These are phyloP conservation scores for Cladosporium cucumerinum DNA, from an alignment of 2,329 filamentous ascomycete genomes.

Conservation along the genomic window DNA sequence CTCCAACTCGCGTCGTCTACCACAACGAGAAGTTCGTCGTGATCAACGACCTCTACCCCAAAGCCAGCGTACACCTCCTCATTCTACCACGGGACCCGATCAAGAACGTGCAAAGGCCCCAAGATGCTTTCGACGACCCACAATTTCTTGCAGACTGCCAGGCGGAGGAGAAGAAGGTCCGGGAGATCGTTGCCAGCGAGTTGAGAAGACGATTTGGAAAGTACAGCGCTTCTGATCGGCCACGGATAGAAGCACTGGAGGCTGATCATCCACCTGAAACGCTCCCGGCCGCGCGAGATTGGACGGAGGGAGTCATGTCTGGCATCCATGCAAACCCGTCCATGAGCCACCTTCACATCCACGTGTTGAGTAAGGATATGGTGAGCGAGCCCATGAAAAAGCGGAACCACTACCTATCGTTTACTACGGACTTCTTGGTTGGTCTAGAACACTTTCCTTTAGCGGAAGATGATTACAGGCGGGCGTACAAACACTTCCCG, in stretches of 20 bases:
- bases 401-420: constrained; percentile 88
- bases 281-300: constrained; percentile 73
- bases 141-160: constrained; percentile 65
- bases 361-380: constrained; percentile 80
- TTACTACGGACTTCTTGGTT: constrained; percentile 81
- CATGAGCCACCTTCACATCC: constrained; percentile 90
- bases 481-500: constrained; percentile 57
- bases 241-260: constrained; percentile 63
- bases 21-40: constrained; percentile 67
- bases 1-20: constrained; percentile 60
- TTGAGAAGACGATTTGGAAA: constrained; percentile 66
- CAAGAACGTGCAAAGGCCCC: constrained; percentile 66
- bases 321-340: constrained; percentile 85
- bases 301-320: constrained; percentile 67
- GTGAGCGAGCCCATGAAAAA: constrained; percentile 69
- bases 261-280: constrained; percentile 34
- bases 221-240: constrained; percentile 60
- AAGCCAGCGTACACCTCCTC: constrained; percentile 78
- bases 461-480: constrained; percentile 59
- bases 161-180: constrained; percentile 59
- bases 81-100: constrained; percentile 71
- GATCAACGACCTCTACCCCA: constrained; percentile 82
- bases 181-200: constrained; percentile 67
- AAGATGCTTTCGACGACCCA: constrained; percentile 69
- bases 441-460: constrained; percentile 77